These are phyloP conservation scores for Ustilago crameri DNA, from an alignment of 1,284 basidiomycete genomes.

Conservation along the genomic window DNA sequence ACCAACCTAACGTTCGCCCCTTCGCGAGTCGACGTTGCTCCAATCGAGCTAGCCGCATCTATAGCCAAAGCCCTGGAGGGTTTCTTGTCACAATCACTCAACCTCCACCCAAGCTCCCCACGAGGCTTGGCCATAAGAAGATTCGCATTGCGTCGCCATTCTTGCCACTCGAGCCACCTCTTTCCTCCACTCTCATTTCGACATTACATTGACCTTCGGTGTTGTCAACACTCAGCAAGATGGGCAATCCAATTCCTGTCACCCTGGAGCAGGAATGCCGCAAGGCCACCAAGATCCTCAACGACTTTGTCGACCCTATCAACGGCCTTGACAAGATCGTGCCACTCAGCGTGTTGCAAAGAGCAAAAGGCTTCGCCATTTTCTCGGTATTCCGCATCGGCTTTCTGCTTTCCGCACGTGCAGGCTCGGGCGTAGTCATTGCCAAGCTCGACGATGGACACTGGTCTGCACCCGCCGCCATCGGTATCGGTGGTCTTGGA, in stretches of 20 bases:
- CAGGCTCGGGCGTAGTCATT: slow-evolving; percentile 91
- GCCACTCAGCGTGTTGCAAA: slow-evolving; percentile 71
- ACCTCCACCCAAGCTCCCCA: too few relatives aligned
- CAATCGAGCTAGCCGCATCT: too few relatives aligned
- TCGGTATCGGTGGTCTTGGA: slow-evolving; percentile 84
- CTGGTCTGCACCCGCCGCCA: slow-evolving; percentile 94
- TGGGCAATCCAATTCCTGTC: slow-evolving; percentile 69
- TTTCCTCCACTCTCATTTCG: too few relatives aligned
- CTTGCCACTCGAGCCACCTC: too few relatives aligned
- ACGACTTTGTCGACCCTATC: slow-evolving; percentile 61
- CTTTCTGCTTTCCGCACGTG: slow-evolving; percentile 74
- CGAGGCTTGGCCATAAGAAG: too few relatives aligned
- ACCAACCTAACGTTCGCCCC: neutral
- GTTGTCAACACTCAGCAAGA: too few relatives aligned
- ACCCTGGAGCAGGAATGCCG: slow-evolving; percentile 71
- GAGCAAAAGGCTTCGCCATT: slow-evolving; percentile 85
- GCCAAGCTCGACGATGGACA: slow-evolving; percentile 84
- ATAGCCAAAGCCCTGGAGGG: too few relatives aligned
- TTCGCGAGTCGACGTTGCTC: neutral
- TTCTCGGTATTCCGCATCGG: slow-evolving; percentile 70
- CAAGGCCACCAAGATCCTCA: slow-evolving; percentile 70
- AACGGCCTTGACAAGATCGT: slow-evolving; percentile 64
- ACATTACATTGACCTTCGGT: too few relatives aligned
- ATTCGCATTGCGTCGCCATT: too few relatives aligned
- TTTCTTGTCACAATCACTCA: too few relatives aligned